phyloP scores from a whole-genome alignment of 345 rosid genomes.

The Acer campestre region DNA sequence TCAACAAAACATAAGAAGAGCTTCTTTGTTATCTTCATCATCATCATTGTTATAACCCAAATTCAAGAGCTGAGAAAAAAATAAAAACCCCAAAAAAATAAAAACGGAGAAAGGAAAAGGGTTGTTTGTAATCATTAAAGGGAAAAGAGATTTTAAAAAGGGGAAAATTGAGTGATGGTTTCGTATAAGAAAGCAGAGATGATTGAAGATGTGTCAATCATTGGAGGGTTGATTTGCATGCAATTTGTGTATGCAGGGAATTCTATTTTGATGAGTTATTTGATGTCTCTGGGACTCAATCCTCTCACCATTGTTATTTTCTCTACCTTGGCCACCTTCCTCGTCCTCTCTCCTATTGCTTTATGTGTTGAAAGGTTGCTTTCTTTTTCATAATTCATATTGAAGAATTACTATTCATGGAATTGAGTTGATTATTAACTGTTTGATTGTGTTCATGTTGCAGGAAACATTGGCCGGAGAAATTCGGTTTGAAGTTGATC shows the following conservation, averaged over 20 bases:
- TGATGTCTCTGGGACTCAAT: slow-evolving; percentile 77
- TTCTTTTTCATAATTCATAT: background rate
- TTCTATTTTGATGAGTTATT: slow-evolving; percentile 62
- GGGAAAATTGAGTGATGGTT: slow-evolving; percentile 22
- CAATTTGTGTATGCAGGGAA: slow-evolving; percentile 73
- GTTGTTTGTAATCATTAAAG: background rate
- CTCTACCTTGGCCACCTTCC: slow-evolving; percentile 68
- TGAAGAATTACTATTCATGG: too few species aligned
- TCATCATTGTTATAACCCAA: background rate
- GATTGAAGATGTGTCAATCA: slow-evolving; percentile 55
- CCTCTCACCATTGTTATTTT: slow-evolving; percentile 69
- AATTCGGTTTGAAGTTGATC: slow-evolving; percentile 49
- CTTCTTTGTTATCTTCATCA: too few species aligned
- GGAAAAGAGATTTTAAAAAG: background rate
- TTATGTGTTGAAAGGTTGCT: slow-evolving; percentile 68
- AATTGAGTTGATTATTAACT: background rate
- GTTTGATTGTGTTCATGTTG: background rate
- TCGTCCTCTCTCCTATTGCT: slow-evolving; percentile 73
- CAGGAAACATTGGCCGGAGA: slow-evolving; percentile 82
- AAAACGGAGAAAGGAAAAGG: background rate
- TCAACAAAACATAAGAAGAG: background rate
- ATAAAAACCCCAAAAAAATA: too few species aligned
- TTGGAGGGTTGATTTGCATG: slow-evolving; percentile 61
- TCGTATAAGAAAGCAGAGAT: slow-evolving; percentile 37
- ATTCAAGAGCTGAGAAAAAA: background rate